Evolutionary conservation across 2,329 filamentous ascomycete species (phyloP), one percentile per base, ranked within the genome.

Genomic region (Epichloe brachyelytri): DNA sequence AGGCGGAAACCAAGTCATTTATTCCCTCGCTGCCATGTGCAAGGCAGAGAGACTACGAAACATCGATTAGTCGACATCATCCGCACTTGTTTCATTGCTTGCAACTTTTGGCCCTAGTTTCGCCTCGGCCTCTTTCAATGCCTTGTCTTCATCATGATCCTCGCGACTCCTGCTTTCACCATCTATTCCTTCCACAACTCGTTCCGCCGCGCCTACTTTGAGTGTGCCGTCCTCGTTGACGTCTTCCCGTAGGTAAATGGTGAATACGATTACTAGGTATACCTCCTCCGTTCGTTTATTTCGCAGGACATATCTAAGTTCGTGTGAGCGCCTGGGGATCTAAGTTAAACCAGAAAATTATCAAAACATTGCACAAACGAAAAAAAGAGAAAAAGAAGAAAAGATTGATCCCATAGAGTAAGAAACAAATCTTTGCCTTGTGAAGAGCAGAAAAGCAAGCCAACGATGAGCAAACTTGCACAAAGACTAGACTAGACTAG

Each of bases 221-320:
- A 82, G 61, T 1, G 71, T 72, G 1, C 78, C 79, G 48, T 81
- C 72, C 53, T 80, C 76, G 56, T 79, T 74, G 36, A 83, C 69
- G 54, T 85, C 75, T 45, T 86, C 82, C 51, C 79, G 82, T 8
- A 83, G 77, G 53, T 93, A 75, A 4, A 96, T 72, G 17, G 83
- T 85, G 64, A 97, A 91, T 5, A 88, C 68, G 15, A 97, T 74
- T 44, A 91, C 87, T 33, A 95, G 80, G 59, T 95, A 87, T 15
- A 87, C 77, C 36, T 86, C 78, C 46, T 79, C 79, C 0, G 86
- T 91, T 20, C 74, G 68, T 54, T 80, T 80, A 67, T 96, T 86
- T 63, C 90, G 91, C 62, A 97, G 77, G 53, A 94, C 88, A 69
- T 97, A 96, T 77, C 90, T 90, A 70, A 94, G 79, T 58, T 82